phyloP scores from a whole-genome alignment of 345 rosid species.

The thale cress (Arabidopsis thaliana) region DNA sequence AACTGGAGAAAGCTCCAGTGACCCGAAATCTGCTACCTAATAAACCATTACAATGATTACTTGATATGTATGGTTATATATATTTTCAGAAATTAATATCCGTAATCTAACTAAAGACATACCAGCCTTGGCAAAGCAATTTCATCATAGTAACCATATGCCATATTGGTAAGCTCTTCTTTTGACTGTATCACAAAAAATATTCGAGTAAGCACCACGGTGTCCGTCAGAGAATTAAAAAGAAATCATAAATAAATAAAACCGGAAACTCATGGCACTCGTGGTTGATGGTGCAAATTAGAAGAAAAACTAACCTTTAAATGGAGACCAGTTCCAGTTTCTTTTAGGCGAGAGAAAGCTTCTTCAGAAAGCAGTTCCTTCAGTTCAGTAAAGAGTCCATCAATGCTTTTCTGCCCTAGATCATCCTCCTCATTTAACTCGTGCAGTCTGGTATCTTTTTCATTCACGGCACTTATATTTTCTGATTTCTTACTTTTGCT shows the following conservation, averaged over 20 bases:
- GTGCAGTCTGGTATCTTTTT: slow-evolving; percentile 17
- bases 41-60: slow-evolving; percentile 17
- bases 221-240: slow-evolving; percentile 5
- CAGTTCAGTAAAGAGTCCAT: slow-evolving; percentile 64
- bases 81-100: slow-evolving; percentile 35
- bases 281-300: slow-evolving; percentile 5
- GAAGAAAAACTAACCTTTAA: slow-evolving; percentile 65
- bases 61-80: slow-evolving; percentile 29
- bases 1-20: slow-evolving; percentile 97
- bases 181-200: slow-evolving; percentile 58
- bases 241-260: slow-evolving; percentile 4
- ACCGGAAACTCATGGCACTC: not conserved
- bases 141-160: slow-evolving; percentile 76
- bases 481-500: slow-evolving; percentile 67
- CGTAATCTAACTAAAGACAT: slow-evolving; percentile 41
- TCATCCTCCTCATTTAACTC: slow-evolving; percentile 31
- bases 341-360: slow-evolving; percentile 76
- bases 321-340: slow-evolving; percentile 89
- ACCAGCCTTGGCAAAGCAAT: slow-evolving; percentile 97
- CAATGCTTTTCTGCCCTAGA: slow-evolving; percentile 35
- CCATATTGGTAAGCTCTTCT: slow-evolving; percentile 83
- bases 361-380: slow-evolving; percentile 72
- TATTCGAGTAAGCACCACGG: slow-evolving; percentile 20
- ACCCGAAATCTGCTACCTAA: slow-evolving; percentile 94
- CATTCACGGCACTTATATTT: slow-evolving; percentile 21